Conservation (phyloP, 1,284 basidiomycete genomes). For the Hemileia vastatrix region DNA sequence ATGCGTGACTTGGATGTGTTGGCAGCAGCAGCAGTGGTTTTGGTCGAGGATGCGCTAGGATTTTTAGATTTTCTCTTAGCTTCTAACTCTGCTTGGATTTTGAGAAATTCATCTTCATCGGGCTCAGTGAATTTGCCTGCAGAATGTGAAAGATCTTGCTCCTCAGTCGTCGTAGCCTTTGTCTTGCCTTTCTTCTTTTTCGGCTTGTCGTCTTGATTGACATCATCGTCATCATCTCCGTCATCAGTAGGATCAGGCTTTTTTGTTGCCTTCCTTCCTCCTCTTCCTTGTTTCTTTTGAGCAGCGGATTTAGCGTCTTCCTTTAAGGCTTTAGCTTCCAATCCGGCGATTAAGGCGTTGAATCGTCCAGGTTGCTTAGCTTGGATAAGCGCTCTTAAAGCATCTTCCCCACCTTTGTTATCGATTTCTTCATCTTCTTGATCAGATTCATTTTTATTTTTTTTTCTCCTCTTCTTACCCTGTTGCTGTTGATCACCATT, state of each 20-base stretch:
- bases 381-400: slow-evolving; percentile 10
- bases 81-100: slow-evolving; percentile 8
- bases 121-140: background rate
- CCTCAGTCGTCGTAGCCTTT: too few species aligned
- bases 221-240: background rate
- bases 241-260: too few species aligned
- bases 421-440: background rate
- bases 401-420: background rate
- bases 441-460: background rate
- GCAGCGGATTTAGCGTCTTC: background rate
- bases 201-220: too few species aligned
- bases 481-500: background rate
- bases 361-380: background rate
- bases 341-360: slow-evolving; percentile 6
- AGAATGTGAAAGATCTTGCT: too few species aligned
- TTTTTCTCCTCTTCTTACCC: too few species aligned
- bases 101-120: slow-evolving; percentile 16
- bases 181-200: too few species aligned
- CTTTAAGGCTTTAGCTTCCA: slow-evolving; percentile 14
- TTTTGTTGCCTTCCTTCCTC: too few species aligned
- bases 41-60: too few species aligned
- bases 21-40: too few species aligned
- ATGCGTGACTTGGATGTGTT: too few species aligned
- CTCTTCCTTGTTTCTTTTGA: background rate
- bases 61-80: slow-evolving; percentile 5